phyloP scores from a whole-genome alignment of 2,329 filamentous ascomycete genomes.

The Aspergillus tamarii region DNA sequence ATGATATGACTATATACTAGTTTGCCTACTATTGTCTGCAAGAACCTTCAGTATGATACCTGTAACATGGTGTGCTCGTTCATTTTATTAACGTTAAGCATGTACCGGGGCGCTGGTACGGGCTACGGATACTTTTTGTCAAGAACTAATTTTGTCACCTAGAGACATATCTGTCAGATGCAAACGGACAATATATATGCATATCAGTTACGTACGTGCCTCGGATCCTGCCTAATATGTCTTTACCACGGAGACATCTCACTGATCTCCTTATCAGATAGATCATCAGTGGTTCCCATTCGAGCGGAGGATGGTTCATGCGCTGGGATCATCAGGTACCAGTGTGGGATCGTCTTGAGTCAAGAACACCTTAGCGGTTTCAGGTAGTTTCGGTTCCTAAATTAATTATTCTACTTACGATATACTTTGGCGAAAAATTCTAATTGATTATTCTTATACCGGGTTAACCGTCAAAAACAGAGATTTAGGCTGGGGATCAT shows the following conservation, averaged over 20 bases:
- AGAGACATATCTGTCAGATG: background rate
- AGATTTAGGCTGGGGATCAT: background rate
- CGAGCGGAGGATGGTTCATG: conserved; percentile 1
- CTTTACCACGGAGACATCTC: background rate
- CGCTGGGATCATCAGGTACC: conserved; percentile 4
- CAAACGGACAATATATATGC: background rate
- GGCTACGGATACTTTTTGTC: background rate
- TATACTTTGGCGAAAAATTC: too few species aligned
- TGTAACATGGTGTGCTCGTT: background rate
- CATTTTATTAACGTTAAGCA: background rate
- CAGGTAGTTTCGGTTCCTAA: background rate
- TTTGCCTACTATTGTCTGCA: conserved; percentile 1
- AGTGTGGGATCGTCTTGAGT: background rate
- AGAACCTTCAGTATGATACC: background rate
- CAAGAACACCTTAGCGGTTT: background rate
- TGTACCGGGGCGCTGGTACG: background rate
- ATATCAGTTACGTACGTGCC: background rate
- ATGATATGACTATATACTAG: background rate
- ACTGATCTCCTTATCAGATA: conserved; percentile 2
- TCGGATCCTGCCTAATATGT: background rate
- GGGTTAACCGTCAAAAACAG: background rate
- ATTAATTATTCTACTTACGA: background rate
- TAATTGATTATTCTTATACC: background rate
- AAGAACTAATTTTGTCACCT: background rate
- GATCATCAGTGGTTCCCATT: background rate